Percentiles rank a stretch among this genome's conserved stretches.
Conservation (phyloP, 495 filamentous ascomycete species). For the Cercophora sp. region DNA sequence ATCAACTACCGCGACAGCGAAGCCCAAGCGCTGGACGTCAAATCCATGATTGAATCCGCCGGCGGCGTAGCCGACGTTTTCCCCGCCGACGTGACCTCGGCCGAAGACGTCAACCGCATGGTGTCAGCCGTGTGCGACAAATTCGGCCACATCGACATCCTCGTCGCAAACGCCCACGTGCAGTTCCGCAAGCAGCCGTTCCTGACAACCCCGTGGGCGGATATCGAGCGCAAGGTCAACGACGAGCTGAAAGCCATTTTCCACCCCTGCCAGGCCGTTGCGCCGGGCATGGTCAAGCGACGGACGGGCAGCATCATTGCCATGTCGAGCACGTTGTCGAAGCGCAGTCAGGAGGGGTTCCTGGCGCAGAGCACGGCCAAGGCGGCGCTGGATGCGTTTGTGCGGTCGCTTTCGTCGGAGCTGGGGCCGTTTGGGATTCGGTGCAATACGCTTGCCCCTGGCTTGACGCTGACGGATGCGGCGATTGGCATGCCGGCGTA, state of each 20-base stretch:
- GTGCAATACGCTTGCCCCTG: not conserved
- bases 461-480: not conserved
- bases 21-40: not conserved
- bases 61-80: not conserved
- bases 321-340: conserved; percentile 1
- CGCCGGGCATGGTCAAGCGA: not conserved
- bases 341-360: not conserved
- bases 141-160: not conserved
- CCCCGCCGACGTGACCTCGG: not conserved
- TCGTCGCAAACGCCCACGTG: not conserved
- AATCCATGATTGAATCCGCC: not conserved
- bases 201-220: not conserved
- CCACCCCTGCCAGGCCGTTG: not conserved
- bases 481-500: not conserved
- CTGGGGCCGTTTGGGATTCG: not conserved
- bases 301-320: not conserved
- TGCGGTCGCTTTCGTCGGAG: not conserved
- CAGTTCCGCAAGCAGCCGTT: not conserved
- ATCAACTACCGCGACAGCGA: conserved; percentile 1
- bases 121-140: not conserved
- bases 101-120: not conserved
- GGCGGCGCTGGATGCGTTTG: not conserved
- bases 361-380: not conserved
- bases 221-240: not conserved
- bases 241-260: not conserved